Percentiles rank a stretch among this genome's conserved stretches.
Evolutionary conservation across 106 monocot genomes (phyloP).

Genomic region (Apostasia ramifera): DNA sequence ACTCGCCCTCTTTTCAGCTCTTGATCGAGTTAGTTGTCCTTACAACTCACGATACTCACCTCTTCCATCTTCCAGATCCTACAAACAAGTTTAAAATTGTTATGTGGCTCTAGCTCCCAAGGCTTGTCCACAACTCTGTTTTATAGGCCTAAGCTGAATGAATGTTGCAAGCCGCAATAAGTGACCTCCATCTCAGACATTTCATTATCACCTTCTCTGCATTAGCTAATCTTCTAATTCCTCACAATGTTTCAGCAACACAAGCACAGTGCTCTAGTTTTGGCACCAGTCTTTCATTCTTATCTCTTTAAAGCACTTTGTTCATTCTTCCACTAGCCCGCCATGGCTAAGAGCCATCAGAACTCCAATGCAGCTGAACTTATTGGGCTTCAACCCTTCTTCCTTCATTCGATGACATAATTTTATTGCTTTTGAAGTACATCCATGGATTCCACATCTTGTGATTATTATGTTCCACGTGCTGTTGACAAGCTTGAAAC

Average conservation of each 20-base stretch:
- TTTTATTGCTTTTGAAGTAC: slow-evolving; percentile 26
- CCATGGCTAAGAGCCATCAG: slow-evolving; percentile 50
- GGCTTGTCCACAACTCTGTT: slow-evolving; percentile 45
- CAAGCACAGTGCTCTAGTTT: slow-evolving; percentile 56
- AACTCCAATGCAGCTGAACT: slow-evolving; percentile 40
- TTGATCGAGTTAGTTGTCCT: no score
- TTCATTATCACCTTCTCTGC: slow-evolving; percentile 29
- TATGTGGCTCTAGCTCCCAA: slow-evolving; percentile 49
- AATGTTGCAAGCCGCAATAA: slow-evolving; percentile 53
- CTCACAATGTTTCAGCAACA: slow-evolving; percentile 52
- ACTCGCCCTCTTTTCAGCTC: no score
- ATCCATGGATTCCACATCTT: slow-evolving; percentile 46
- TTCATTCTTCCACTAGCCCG: slow-evolving; percentile 38
- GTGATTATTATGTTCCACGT: slow-evolving; percentile 53
- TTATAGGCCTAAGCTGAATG: slow-evolving; percentile 42
- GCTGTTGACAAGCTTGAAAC: neutral
- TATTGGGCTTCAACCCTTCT: slow-evolving; percentile 30
- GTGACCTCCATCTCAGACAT: slow-evolving; percentile 52
- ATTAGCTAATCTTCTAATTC: slow-evolving; percentile 33
- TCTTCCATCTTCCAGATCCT: slow-evolving; percentile 45
- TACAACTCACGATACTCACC: slow-evolving; percentile 38
- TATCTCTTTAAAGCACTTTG: slow-evolving; percentile 38
- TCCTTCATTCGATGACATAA: slow-evolving; percentile 30
- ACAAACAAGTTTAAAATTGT: slow-evolving; percentile 64
- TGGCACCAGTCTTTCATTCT: slow-evolving; percentile 15